Percentiles rank a stretch among this genome's conserved stretches.
phyloP scores from a whole-genome alignment of 2,329 filamentous ascomycete genomes.

The Phyllachora maydis region DNA sequence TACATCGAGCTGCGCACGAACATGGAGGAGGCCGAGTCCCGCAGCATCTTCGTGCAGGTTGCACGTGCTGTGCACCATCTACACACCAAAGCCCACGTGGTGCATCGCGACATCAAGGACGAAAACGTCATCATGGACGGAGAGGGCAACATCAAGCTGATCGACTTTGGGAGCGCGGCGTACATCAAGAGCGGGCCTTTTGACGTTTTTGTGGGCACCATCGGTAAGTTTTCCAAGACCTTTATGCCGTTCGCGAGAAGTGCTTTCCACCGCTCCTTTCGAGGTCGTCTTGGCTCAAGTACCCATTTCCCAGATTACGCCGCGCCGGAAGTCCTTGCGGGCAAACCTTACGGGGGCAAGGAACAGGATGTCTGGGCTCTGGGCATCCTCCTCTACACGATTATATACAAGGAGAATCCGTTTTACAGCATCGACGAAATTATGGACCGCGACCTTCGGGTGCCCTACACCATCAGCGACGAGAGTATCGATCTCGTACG shows the following conservation, averaged over 20 bases:
- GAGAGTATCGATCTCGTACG: slow-evolving; percentile 84
- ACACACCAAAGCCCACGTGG: slow-evolving; percentile 75
- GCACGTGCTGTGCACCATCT: slow-evolving; percentile 77
- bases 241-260: too few species aligned
- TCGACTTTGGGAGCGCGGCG: slow-evolving; percentile 93
- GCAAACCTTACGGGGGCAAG: slow-evolving; percentile 79
- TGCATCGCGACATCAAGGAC: slow-evolving; percentile 97
- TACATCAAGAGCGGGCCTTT: slow-evolving; percentile 98
- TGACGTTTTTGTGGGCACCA: slow-evolving; percentile 96
- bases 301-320: slow-evolving; percentile 55
- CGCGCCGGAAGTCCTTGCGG: slow-evolving; percentile 89
- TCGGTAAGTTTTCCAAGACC: slow-evolving; percentile 40
- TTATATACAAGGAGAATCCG: slow-evolving; percentile 98
- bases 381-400: slow-evolving; percentile 91
- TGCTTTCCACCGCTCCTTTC: too few species aligned
- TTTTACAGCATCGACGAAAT: slow-evolving; percentile 99
- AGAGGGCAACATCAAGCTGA: slow-evolving; percentile 87
- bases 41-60: slow-evolving; percentile 90
- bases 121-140: slow-evolving; percentile 95
- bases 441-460: slow-evolving; percentile 84
- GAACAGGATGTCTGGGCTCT: slow-evolving; percentile 98
- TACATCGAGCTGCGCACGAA: slow-evolving; percentile 93
- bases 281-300: slow-evolving; percentile 1
- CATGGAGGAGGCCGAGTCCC: slow-evolving; percentile 88
- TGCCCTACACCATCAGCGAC: slow-evolving; percentile 77